Base-by-base conservation (phyloP, 2,329 filamentous ascomycete species). In the Sclerotinia spermophila region DNA sequence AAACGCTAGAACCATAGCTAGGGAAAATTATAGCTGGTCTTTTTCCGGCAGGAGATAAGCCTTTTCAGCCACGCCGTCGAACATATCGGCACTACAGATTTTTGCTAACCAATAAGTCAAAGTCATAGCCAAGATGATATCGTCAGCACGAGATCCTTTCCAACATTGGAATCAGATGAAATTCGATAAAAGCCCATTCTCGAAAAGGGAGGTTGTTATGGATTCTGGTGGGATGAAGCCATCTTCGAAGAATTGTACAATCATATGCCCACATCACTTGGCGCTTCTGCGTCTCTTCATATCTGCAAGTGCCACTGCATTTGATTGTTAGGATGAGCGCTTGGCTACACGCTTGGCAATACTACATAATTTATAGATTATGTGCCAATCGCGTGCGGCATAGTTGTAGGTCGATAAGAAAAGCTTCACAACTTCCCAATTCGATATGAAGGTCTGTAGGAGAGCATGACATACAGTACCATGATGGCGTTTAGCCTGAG, bases 131-230 rank as follows among this genome's bases (percentile, higher is more conserved):
- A 69, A 66, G 68, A 30, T 45, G 40, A 53, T 64, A 21, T 27
- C 24, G 27, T n/a, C 48, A 69, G 45, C 68, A 69, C 17, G 35
- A 58, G 68, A 64, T 58, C n/a, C 21, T 44, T 38, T 35, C 21
- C 10, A 48, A 17, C 10, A 13, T 58, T 4, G 21, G 38, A 66
- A 38, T 21, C 24, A 30, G n/a, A 21, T 21, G 24, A 64, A 21
- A 5, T 64, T 55, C 56, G 19, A 55, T 64, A n/a, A 21, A 44
- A 30, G 21, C 5, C 58, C 6, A 30, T 69, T 44, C 68, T 69
- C 59, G 27, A 69, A 69, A 35, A 33, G 68, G 68, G 68, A 69
- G 68, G 59, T 65, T 69, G 68, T 27, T 65, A 38, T 62, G 30
- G 27, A 35, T 42, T 45, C 27, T 45, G n/a, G 11, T 15, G 24